Evolutionary conservation across 1,139 yeast genomes (phyloP).

Genomic region (Lodderomyces elongisporus): DNA sequence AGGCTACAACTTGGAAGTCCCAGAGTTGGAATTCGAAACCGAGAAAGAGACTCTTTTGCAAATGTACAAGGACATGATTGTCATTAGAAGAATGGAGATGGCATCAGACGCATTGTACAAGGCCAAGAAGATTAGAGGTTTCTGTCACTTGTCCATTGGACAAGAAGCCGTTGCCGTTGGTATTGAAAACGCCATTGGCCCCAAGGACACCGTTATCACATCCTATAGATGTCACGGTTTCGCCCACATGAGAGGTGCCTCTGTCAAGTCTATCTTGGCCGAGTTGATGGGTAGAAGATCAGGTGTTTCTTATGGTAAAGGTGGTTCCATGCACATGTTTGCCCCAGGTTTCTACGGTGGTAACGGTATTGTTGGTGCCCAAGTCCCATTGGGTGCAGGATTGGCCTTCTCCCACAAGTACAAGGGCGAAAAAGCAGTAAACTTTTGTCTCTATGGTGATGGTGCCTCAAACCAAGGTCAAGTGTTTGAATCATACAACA

Average conservation of each 20-base stretch:
- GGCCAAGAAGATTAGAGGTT: slow-evolving; percentile 97
- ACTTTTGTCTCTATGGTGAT: slow-evolving; percentile 92
- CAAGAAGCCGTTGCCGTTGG: slow-evolving; percentile 99
- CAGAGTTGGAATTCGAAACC: slow-evolving; percentile 67
- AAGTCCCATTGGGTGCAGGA: slow-evolving; percentile 97
- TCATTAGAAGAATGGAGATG: slow-evolving; percentile 97
- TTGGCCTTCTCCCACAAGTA: slow-evolving; percentile 96
- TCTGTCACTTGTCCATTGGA: slow-evolving; percentile 98
- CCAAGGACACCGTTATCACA: slow-evolving; percentile 83
- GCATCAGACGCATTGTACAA: slow-evolving; percentile 96
- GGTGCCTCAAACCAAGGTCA: slow-evolving; percentile 99
- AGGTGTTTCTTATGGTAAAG: slow-evolving; percentile 96
- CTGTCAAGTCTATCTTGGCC: slow-evolving; percentile 85
- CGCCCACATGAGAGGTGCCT: slow-evolving; percentile 91
- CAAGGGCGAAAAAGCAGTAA: slow-evolving; percentile 72
- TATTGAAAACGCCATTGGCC: slow-evolving; percentile 87
- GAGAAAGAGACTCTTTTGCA: slow-evolving; percentile 75
- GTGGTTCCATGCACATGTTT: slow-evolving; percentile 99
- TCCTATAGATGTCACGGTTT: slow-evolving; percentile 99
- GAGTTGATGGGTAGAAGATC: slow-evolving; percentile 95
- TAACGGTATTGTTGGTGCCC: slow-evolving; percentile 99
- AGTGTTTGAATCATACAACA: slow-evolving; percentile 94
- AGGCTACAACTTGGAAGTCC: slow-evolving; percentile 75
- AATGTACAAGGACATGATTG: slow-evolving; percentile 95
- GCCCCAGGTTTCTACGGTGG: slow-evolving; percentile 96